Percentiles rank a stretch among this genome's conserved stretches.
These are phyloP conservation scores for Botrytis tulipae DNA, from an alignment of 2,329 filamentous ascomycete genomes.

Conservation along the genomic window DNA sequence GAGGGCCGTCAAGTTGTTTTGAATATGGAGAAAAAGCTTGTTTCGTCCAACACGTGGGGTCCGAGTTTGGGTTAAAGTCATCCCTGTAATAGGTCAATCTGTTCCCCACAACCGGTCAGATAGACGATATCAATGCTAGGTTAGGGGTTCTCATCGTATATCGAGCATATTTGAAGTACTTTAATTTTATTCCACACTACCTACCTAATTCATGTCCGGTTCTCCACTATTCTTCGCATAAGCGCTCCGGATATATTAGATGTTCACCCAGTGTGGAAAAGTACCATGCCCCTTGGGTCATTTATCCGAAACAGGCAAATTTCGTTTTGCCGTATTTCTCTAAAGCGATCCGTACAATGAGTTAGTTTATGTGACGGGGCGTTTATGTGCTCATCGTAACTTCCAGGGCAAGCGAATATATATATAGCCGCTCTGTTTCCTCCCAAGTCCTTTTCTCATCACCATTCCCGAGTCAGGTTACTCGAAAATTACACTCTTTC, in stretches of 20 bases:
- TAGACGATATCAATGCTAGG: slow-evolving; percentile 11
- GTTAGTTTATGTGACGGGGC: neutral
- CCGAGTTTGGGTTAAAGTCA: neutral
- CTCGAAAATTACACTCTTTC: slow-evolving; percentile 8
- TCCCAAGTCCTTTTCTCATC: neutral
- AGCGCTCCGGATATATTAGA: slow-evolving; percentile 12
- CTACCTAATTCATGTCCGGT: neutral
- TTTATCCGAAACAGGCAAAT: slow-evolving; percentile 22
- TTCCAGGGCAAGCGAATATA: neutral
- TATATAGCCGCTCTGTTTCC: slow-evolving; percentile 4
- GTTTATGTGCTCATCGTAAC: slow-evolving; percentile 1
- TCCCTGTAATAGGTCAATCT: neutral
- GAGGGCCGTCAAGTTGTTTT: neutral
- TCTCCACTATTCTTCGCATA: slow-evolving; percentile 2
- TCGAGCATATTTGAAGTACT: neutral
- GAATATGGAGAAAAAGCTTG: slow-evolving; percentile 7
- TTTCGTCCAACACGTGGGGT: slow-evolving; percentile 1
- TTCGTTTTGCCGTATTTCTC: neutral
- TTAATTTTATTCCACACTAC: neutral
- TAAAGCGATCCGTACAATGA: neutral
- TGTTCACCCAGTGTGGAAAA: slow-evolving; percentile 11
- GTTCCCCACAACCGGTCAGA: neutral
- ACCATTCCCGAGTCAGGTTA: slow-evolving; percentile 8
- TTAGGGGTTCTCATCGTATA: neutral
- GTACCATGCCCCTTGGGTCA: neutral